Evolutionary conservation across 2,329 filamentous ascomycete genomes (phyloP).

Genomic region (Neoascochyta sp.): DNA sequence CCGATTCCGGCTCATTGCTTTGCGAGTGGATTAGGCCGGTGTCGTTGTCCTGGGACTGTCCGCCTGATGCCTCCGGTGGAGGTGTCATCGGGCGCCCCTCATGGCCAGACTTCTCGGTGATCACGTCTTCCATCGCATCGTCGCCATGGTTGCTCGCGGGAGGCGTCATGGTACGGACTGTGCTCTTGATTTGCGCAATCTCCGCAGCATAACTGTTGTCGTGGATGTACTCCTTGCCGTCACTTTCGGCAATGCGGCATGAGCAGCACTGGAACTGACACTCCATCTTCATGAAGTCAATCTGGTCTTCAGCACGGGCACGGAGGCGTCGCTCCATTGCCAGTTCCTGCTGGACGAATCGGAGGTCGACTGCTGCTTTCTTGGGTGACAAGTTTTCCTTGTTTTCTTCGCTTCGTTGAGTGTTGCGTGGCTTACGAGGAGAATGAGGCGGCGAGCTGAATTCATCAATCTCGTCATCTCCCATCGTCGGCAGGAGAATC

Average conservation of each 20-base stretch:
- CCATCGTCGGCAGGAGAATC: conserved; percentile 58
- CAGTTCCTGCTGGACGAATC: conserved; percentile 52
- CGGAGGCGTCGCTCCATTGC: conserved; percentile 56
- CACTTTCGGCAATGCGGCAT: conserved; percentile 47
- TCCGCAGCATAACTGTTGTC: conserved; percentile 33
- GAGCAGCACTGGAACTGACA: conserved; percentile 66
- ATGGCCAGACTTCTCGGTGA: conserved; percentile 19
- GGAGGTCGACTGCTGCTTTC: conserved; percentile 45
- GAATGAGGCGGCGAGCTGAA: conserved; percentile 60
- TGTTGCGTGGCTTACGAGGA: conserved; percentile 45
- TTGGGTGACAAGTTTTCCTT: conserved; percentile 47
- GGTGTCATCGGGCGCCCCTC: conserved; percentile 20
- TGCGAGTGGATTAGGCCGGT: conserved; percentile 10
- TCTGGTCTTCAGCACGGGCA: conserved; percentile 65
- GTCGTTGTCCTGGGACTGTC: conserved; percentile 8
- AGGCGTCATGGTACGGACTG: conserved; percentile 56
- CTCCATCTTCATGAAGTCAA: conserved; percentile 73
- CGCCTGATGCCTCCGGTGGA: conserved; percentile 10
- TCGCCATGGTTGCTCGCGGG: conserved; percentile 60
- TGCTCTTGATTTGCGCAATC: conserved; percentile 40
- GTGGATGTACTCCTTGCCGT: conserved; percentile 40
- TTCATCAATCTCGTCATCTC: conserved; percentile 56
- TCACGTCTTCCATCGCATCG: conserved; percentile 32
- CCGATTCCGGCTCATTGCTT: conserved; percentile 15
- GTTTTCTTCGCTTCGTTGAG: conserved; percentile 41